These are phyloP conservation scores for Pseudogymnoascus sp. DNA, from an alignment of 2,329 filamentous ascomycete genomes.

Conservation along the genomic window DNA sequence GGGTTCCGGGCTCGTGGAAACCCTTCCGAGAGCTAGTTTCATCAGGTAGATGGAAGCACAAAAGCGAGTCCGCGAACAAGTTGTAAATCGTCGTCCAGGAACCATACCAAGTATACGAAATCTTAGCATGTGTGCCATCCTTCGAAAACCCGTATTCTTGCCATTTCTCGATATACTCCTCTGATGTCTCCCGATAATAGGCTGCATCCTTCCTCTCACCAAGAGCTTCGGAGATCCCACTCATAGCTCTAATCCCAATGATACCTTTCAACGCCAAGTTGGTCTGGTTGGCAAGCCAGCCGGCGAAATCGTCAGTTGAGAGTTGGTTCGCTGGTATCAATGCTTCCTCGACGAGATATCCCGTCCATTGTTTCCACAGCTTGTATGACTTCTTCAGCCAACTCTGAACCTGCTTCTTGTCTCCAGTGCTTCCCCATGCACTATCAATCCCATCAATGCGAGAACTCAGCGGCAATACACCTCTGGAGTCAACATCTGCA, in stretches of 20 bases:
- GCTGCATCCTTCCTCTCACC: conserved; percentile 48
- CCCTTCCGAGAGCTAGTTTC: background rate
- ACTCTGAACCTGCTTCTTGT: conserved; percentile 48
- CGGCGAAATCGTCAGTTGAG: conserved; percentile 63
- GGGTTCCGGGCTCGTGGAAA: conserved; percentile 21
- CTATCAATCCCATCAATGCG: conserved; percentile 52
- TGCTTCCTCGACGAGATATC: conserved; percentile 56
- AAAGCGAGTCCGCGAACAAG: conserved; percentile 60
- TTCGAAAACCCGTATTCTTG: conserved; percentile 55
- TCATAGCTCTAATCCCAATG: conserved; percentile 71
- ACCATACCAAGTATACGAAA: conserved; percentile 66
- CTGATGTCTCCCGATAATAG: conserved; percentile 53
- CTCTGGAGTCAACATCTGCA: conserved; percentile 19
- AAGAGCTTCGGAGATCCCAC: conserved; percentile 51
- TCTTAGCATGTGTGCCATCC: conserved; percentile 58
- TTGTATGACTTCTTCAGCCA: conserved; percentile 56
- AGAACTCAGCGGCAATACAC: conserved; percentile 27
- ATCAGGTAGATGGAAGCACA: conserved; percentile 61
- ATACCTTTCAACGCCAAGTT: conserved; percentile 72
- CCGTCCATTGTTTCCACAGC: conserved; percentile 63
- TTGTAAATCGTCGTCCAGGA: conserved; percentile 70
- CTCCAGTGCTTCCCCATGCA: conserved; percentile 50
- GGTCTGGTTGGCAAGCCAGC: conserved; percentile 60
- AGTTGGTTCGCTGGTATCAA: conserved; percentile 59
- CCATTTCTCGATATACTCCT: conserved; percentile 58